Evolutionary conservation across 192 early-diverging fungal genomes (phyloP).

Genomic region (Podila clonocystis): DNA sequence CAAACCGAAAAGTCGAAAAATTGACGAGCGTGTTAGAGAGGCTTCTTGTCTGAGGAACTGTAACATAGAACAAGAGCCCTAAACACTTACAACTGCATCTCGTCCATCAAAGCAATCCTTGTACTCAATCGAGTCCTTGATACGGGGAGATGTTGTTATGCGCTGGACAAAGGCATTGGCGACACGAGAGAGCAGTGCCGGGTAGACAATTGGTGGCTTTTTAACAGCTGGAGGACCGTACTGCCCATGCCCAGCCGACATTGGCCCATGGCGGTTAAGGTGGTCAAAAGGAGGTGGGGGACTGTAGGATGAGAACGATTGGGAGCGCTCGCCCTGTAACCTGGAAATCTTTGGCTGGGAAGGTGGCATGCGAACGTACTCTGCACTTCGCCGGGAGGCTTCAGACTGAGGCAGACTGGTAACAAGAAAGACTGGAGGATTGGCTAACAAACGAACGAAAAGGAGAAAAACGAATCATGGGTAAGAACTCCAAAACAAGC

Average conservation of each 20-base stretch:
- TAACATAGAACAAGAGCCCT: not conserved
- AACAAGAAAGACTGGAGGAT: conserved; percentile 46
- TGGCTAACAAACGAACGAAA: conserved; percentile 7
- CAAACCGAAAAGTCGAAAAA: conserved; percentile 9
- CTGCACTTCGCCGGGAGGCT: conserved; percentile 42
- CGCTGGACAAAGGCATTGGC: conserved; percentile 70
- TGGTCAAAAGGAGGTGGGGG: conserved; percentile 24
- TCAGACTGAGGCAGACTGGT: conserved; percentile 38
- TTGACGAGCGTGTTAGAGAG: too few relatives aligned
- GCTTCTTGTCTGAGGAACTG: too few relatives aligned
- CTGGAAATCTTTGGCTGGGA: conserved; percentile 37
- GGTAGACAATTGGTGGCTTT: conserved; percentile 69
- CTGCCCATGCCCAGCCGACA: conserved; percentile 18
- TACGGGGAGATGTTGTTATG: conserved; percentile 67
- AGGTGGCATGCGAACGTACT: conserved; percentile 32
- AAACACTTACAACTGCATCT: conserved; percentile 80
- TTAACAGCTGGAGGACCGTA: conserved; percentile 25
- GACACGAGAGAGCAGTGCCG: conserved; percentile 77
- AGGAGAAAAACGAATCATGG: too few relatives aligned
- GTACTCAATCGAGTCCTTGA: conserved; percentile 86
- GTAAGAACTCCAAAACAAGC: too few relatives aligned
- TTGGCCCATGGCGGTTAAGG: conserved; percentile 18
- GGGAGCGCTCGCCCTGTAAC: conserved; percentile 37
- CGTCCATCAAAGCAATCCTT: conserved; percentile 86
- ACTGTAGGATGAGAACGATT: conserved; percentile 39